Conservation (phyloP, 192 early-diverging fungal genomes). For the Dispira parvispora region DNA sequence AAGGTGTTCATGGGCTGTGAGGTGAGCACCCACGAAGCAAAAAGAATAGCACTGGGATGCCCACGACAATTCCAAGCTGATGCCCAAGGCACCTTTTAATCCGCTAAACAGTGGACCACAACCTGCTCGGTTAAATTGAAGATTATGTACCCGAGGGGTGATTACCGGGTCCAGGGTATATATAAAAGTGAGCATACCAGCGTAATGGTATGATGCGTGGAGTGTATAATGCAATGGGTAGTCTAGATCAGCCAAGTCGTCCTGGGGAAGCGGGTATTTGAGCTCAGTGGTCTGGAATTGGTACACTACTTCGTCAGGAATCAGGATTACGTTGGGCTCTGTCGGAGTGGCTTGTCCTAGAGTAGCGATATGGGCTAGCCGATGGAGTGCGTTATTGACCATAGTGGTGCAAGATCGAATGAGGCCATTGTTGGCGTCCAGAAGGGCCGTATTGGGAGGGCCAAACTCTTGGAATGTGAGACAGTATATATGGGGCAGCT, state of each 20-base stretch:
- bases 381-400: background rate
- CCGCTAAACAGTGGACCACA: constrained; percentile 1
- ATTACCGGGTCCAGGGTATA: background rate
- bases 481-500: constrained; percentile 3
- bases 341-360: background rate
- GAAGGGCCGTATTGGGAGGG: constrained; percentile 4
- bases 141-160: background rate
- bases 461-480: constrained; percentile 9
- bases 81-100: constrained; percentile 7
- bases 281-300: background rate
- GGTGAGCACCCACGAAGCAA: constrained; percentile 1
- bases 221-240: background rate
- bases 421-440: constrained; percentile 6
- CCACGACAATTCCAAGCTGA: background rate
- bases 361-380: background rate
- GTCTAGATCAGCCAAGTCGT: too few species aligned
- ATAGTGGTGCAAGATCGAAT: constrained; percentile 8
- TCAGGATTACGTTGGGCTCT: background rate
- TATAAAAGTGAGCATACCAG: constrained; percentile 3
- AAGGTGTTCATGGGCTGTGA: constrained; percentile 7
- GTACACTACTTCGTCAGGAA: background rate
- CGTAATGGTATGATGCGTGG: background rate
- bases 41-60: background rate
- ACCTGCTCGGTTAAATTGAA: constrained; percentile 2
- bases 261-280: too few species aligned